Evolutionary conservation across 2,329 filamentous ascomycete genomes (phyloP).

Genomic region (Colletotrichum eleusines): DNA sequence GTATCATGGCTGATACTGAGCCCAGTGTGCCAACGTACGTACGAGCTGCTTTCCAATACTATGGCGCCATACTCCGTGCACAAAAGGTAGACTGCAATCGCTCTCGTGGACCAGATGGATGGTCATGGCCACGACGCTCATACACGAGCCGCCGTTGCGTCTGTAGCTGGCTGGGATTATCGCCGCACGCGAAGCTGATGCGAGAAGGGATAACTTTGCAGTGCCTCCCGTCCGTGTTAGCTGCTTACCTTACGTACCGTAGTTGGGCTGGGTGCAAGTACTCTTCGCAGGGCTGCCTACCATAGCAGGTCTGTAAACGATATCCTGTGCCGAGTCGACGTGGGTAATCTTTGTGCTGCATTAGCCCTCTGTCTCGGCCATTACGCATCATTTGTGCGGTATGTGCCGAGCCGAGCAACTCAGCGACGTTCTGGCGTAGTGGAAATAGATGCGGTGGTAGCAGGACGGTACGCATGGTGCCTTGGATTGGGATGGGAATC

Average conservation of each 20-base stretch:
- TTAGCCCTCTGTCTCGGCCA: background rate
- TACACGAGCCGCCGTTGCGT: background rate
- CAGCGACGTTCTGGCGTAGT: background rate
- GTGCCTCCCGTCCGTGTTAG: background rate
- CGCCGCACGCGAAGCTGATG: background rate
- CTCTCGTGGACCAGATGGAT: background rate
- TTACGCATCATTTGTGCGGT: slow-evolving; percentile 9
- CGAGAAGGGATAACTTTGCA: background rate
- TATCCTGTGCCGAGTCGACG: slow-evolving; percentile 10
- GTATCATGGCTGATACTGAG: too few species aligned
- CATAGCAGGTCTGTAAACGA: background rate
- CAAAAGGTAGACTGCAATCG: background rate
- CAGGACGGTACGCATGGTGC: background rate
- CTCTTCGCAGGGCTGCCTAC: background rate
- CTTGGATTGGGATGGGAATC: background rate
- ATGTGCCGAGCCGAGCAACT: background rate
- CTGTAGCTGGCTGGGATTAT: background rate
- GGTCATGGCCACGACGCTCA: background rate
- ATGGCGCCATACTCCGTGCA: too few species aligned
- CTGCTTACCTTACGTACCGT: background rate
- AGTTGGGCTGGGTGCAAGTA: background rate
- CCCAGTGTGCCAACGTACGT: too few species aligned
- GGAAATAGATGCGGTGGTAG: background rate
- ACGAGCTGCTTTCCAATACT: too few species aligned
- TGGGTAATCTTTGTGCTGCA: slow-evolving; percentile 22